Evolutionary conservation across 805 yeast genomes (phyloP).

Genomic region (Phaffomyces thermotolerans): DNA sequence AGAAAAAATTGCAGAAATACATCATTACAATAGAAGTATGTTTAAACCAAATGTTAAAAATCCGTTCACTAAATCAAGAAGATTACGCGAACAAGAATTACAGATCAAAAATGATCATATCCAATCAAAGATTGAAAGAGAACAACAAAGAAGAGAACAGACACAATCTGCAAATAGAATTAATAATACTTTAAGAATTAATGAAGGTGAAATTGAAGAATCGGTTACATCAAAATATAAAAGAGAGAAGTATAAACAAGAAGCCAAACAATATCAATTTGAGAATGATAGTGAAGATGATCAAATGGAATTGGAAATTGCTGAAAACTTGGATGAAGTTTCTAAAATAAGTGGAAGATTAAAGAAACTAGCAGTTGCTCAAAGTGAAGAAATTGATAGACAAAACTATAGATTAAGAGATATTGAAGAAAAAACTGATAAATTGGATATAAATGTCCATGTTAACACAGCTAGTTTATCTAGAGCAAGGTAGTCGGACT

Average conservation of each 20-base stretch:
- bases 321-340: conserved; percentile 75
- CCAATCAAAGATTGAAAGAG: conserved; percentile 55
- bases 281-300: conserved; percentile 93
- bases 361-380: conserved; percentile 62
- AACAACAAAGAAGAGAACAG: conserved; percentile 50
- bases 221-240: conserved; percentile 30
- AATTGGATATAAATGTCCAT: conserved; percentile 76
- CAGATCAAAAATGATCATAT: conserved; percentile 53
- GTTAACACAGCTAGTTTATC: conserved; percentile 64
- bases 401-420: conserved; percentile 70
- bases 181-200: conserved; percentile 44
- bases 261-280: conserved; percentile 67
- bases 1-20: conserved; percentile 72
- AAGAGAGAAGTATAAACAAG: conserved; percentile 31
- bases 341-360: conserved; percentile 60
- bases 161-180: conserved; percentile 64
- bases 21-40: conserved; percentile 71
- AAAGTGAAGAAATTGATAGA: conserved; percentile 68
- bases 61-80: conserved; percentile 80
- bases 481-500: conserved; percentile 24
- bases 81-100: conserved; percentile 69
- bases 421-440: conserved; percentile 80
- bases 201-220: conserved; percentile 28
- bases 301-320: conserved; percentile 83
- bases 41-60: conserved; percentile 75